phyloP scores from a whole-genome alignment of 2,329 filamentous ascomycete species.

The Xylaria sp. region DNA sequence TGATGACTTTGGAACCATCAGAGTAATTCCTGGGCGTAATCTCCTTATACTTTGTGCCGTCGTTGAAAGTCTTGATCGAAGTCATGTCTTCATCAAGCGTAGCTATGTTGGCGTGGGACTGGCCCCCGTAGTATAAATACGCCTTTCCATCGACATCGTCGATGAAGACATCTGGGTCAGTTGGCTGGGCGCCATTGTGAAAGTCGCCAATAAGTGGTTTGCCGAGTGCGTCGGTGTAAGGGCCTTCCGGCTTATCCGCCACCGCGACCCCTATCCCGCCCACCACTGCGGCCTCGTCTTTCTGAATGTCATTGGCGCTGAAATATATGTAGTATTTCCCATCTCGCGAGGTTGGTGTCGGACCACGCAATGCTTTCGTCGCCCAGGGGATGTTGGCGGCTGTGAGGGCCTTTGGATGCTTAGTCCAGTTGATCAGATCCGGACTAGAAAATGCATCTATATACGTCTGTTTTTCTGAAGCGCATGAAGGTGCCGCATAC shows the following conservation, averaged over 20 bases:
- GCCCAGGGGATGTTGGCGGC: slow-evolving; percentile 56
- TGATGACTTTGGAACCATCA: slow-evolving; percentile 57
- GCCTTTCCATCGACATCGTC: slow-evolving; percentile 53
- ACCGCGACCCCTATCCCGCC: slow-evolving; percentile 57
- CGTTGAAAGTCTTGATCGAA: slow-evolving; percentile 53
- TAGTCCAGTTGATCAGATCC: slow-evolving; percentile 62
- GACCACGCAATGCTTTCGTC: slow-evolving; percentile 59
- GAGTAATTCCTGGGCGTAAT: slow-evolving; percentile 60
- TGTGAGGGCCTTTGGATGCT: slow-evolving; percentile 58
- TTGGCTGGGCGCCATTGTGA: slow-evolving; percentile 59
- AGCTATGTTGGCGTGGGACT: slow-evolving; percentile 55
- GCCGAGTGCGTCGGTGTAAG: slow-evolving; percentile 56
- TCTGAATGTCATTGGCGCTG: slow-evolving; percentile 59
- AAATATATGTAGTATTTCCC: slow-evolving; percentile 63
- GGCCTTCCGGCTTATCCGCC: slow-evolving; percentile 52
- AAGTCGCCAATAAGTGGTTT: slow-evolving; percentile 56
- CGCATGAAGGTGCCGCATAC: slow-evolving; percentile 58
- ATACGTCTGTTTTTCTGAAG: slow-evolving; percentile 59
- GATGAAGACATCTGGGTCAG: slow-evolving; percentile 57
- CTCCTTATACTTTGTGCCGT: slow-evolving; percentile 54
- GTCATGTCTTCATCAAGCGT: slow-evolving; percentile 57
- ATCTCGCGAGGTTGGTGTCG: slow-evolving; percentile 56
- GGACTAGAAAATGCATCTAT: slow-evolving; percentile 62
- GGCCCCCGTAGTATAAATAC: slow-evolving; percentile 58
- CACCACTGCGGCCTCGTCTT: slow-evolving; percentile 43